Percentiles rank a stretch among this genome's conserved stretches.
phyloP scores from a whole-genome alignment of 140 eudicot species.

The Cichorium intybus region DNA sequence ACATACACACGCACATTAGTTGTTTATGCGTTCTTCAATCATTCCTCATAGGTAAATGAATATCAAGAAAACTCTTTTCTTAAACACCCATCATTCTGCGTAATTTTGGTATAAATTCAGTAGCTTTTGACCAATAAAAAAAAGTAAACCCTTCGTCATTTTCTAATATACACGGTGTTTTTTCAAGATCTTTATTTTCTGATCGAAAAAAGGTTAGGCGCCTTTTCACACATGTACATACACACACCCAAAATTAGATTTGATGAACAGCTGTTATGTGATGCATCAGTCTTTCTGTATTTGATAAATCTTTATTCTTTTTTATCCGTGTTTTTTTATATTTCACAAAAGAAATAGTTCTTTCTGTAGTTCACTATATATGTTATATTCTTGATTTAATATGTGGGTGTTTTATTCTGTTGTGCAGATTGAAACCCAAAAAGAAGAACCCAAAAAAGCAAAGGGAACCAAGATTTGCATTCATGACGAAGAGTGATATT shows the following conservation, averaged over 20 bases:
- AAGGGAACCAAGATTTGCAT: slow-evolving; percentile 89
- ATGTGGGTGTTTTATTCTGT: slow-evolving; percentile 20
- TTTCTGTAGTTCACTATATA: not conserved
- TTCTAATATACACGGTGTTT: slow-evolving; percentile 35
- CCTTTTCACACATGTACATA: slow-evolving; percentile 28
- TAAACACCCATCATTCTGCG: slow-evolving; percentile 6
- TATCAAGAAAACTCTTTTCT: slow-evolving; percentile 11
- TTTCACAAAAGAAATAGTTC: slow-evolving; percentile 6
- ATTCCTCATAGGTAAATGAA: slow-evolving; percentile 13
- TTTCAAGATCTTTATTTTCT: slow-evolving; percentile 20
- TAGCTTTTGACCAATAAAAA: slow-evolving; percentile 28
- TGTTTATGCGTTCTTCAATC: not conserved
- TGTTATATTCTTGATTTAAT: slow-evolving; percentile 9
- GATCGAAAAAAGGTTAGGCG: slow-evolving; percentile 28
- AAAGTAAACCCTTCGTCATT: slow-evolving; percentile 23
- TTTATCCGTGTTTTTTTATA: slow-evolving; percentile 11
- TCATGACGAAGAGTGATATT: slow-evolving; percentile 92
- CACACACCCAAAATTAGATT: slow-evolving; percentile 24
- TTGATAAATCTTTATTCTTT: slow-evolving; percentile 20
- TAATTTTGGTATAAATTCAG: slow-evolving; percentile 14
- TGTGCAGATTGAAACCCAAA: slow-evolving; percentile 61
- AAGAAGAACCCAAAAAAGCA: slow-evolving; percentile 79
- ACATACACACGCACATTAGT: not conserved
- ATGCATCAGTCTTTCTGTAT: slow-evolving; percentile 21
- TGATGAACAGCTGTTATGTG: slow-evolving; percentile 36